Percentiles rank a stretch among this genome's conserved stretches.
Evolutionary conservation across 257 asterid species (phyloP).

Genomic region (Solanum chmielewskii): DNA sequence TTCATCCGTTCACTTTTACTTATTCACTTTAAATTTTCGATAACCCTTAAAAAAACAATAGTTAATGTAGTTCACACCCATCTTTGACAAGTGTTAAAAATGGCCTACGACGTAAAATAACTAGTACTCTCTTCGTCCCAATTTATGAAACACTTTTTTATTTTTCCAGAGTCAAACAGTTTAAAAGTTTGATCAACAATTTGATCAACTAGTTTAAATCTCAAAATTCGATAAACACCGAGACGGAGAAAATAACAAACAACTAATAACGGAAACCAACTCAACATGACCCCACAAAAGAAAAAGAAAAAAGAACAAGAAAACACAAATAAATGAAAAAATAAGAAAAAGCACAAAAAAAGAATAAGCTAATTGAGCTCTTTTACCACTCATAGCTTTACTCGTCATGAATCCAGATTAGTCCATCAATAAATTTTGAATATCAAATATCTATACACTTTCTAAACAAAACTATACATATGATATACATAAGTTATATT

Average conservation of each 20-base stretch:
- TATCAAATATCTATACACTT: background rate
- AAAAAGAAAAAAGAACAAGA: background rate
- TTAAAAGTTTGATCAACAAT: too few relatives aligned
- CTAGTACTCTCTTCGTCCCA: accelerated
- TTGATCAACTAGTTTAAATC: too few relatives aligned
- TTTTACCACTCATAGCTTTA: background rate
- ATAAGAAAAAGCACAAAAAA: background rate
- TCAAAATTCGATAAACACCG: too few relatives aligned
- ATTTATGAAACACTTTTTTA: too few relatives aligned
- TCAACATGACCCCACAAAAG: background rate
- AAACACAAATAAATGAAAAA: background rate
- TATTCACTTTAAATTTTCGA: too few relatives aligned
- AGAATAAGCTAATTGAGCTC: background rate
- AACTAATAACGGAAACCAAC: background rate
- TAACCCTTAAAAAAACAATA: too few relatives aligned
- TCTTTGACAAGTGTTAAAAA: background rate
- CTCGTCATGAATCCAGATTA: background rate
- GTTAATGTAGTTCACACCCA: background rate
- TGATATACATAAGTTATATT: background rate
- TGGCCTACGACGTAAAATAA: background rate
- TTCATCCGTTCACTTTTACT: too few relatives aligned
- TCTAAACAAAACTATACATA: too few relatives aligned
- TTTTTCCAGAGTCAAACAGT: too few relatives aligned
- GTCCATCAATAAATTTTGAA: background rate
- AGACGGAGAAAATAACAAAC: background rate